Evolutionary conservation across 176 grass and related monocot genomes (phyloP).

Genomic region (Triticum urartu): DNA sequence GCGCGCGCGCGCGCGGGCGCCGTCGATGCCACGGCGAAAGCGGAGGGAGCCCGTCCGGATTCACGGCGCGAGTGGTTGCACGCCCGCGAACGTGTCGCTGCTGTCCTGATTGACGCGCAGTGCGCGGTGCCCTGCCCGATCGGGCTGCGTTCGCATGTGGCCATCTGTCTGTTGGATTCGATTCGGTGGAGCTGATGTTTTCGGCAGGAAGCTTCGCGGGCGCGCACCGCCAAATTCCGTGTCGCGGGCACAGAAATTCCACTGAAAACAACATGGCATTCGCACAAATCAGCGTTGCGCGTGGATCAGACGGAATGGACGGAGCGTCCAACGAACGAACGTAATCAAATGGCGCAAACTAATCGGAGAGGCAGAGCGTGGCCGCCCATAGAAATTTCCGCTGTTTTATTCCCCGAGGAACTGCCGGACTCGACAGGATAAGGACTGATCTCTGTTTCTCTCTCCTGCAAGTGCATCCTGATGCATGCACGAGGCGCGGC

Average conservation of each 20-base stretch:
- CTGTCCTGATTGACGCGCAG: neutral
- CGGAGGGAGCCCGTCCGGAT: neutral
- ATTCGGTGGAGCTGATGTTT: neutral
- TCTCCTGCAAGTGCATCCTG: neutral
- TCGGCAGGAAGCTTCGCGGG: neutral
- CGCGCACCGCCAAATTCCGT: neutral
- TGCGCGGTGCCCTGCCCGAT: neutral
- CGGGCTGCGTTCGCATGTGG: neutral
- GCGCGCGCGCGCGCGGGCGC: neutral
- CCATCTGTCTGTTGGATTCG: neutral
- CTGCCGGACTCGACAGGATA: slow-evolving; percentile 9
- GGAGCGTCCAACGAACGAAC: neutral
- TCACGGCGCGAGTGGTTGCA: neutral
- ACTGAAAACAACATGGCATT: no score
- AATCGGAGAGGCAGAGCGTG: neutral
- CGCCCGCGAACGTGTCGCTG: neutral
- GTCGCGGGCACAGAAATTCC: no score
- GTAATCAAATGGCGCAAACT: neutral
- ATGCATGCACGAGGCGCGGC: neutral
- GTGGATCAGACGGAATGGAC: neutral
- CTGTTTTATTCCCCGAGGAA: neutral
- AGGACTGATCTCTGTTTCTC: neutral
- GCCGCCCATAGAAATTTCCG: neutral
- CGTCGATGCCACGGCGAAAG: neutral
- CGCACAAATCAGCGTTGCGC: neutral